phyloP scores from a whole-genome alignment of 2,329 filamentous ascomycete species.

The Fusarium oxysporum region DNA sequence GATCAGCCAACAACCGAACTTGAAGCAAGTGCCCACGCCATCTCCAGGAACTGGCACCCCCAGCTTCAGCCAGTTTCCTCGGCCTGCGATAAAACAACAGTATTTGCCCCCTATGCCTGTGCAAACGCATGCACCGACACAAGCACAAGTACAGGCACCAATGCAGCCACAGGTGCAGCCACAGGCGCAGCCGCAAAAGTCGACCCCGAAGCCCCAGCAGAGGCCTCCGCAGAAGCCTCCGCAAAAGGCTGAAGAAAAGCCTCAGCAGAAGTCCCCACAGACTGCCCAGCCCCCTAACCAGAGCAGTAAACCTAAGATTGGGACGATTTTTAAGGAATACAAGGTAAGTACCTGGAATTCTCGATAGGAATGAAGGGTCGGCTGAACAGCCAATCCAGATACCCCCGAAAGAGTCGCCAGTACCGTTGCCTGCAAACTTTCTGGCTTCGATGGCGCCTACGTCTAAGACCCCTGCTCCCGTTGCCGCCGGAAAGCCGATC shows the following conservation, averaged over 20 bases:
- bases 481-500: slow-evolving; percentile 26
- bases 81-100: slow-evolving; percentile 39
- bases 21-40: neutral
- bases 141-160: neutral
- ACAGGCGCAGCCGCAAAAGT: neutral
- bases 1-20: slow-evolving; percentile 17
- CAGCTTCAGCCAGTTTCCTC: slow-evolving; percentile 17
- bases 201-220: neutral
- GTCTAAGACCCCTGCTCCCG: slow-evolving; percentile 33
- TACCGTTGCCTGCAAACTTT: slow-evolving; percentile 58
- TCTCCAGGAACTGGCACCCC: neutral
- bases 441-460: slow-evolving; percentile 55
- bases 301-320: slow-evolving; percentile 41
- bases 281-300: slow-evolving; percentile 18
- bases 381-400: slow-evolving; percentile 49
- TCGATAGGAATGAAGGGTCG: slow-evolving; percentile 40
- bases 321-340: slow-evolving; percentile 45
- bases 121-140: slow-evolving; percentile 1
- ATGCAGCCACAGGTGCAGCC: neutral
- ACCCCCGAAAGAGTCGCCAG: slow-evolving; percentile 57
- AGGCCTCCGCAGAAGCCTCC: neutral
- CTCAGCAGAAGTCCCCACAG: slow-evolving; percentile 10
- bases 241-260: neutral
- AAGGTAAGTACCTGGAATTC: slow-evolving; percentile 49
- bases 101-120: slow-evolving; percentile 23